Percentiles rank a stretch among this genome's conserved stretches.
Conservation (phyloP, 83 land plant genomes). For the Thuja plicata region DNA sequence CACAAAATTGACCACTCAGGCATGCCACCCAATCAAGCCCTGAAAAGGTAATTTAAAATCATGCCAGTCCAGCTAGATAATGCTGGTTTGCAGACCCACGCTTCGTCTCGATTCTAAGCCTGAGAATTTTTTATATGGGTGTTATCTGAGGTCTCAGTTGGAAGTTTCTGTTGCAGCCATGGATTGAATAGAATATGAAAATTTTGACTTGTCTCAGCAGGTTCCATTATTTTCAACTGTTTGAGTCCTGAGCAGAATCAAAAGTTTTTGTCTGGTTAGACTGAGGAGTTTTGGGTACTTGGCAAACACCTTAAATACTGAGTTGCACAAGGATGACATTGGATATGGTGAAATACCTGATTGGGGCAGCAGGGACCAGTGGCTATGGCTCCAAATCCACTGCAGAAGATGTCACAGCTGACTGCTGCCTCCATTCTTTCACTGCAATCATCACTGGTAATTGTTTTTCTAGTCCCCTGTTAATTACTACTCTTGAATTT, state of each 20-base stretch:
- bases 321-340: slow-evolving; percentile 24
- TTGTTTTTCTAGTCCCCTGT: neutral
- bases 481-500: no score
- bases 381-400: slow-evolving; percentile 80
- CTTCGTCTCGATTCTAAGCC: no score
- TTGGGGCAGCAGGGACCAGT: slow-evolving; percentile 55
- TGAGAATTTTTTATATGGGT: neutral
- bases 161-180: slow-evolving; percentile 1
- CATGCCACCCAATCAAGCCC: neutral
- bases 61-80: neutral
- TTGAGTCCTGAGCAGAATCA: no score
- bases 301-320: neutral
- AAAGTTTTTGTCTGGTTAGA: neutral
- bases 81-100: neutral
- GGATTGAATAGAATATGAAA: no score
- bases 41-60: neutral
- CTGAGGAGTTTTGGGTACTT: no score
- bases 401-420: slow-evolving; percentile 67
- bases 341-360: slow-evolving; percentile 46
- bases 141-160: no score
- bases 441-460: slow-evolving; percentile 79
- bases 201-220: neutral
- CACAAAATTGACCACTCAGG: neutral
- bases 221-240: neutral
- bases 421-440: slow-evolving; percentile 30